These are phyloP conservation scores for Aspergillus unguis DNA, from an alignment of 2,329 filamentous ascomycete genomes.

Conservation along the genomic window DNA sequence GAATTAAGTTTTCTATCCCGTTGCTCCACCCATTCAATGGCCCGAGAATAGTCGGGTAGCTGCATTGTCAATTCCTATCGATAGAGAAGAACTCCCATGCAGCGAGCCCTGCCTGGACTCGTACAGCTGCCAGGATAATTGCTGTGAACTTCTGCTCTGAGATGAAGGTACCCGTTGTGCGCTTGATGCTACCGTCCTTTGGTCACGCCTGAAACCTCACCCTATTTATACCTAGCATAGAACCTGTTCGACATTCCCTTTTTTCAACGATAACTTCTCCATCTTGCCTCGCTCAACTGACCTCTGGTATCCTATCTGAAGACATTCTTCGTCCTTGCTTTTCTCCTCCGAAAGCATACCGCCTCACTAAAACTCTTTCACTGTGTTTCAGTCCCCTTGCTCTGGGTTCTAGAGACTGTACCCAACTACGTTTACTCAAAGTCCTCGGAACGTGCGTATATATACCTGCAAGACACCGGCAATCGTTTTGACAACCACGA, in stretches of 20 bases:
- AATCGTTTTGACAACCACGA: neutral
- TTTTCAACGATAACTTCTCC: slow-evolving; percentile 6
- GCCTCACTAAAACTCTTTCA: neutral
- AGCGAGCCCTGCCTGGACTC: slow-evolving; percentile 18
- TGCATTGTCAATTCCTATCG: slow-evolving; percentile 16
- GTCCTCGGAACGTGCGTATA: neutral
- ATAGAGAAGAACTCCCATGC: slow-evolving; percentile 16
- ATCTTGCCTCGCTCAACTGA: neutral
- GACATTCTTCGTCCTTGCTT: neutral
- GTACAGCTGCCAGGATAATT: slow-evolving; percentile 15
- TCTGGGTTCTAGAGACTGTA: neutral
- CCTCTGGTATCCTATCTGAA: neutral
- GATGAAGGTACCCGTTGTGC: slow-evolving; percentile 14
- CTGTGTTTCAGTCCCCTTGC: slow-evolving; percentile 12
- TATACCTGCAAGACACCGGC: neutral
- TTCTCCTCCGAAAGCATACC: neutral
- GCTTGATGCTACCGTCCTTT: slow-evolving; percentile 9
- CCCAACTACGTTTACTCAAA: neutral
- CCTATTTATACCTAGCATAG: slow-evolving; percentile 25
- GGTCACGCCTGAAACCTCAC: slow-evolving; percentile 15
- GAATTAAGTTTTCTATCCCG: slow-evolving; percentile 7
- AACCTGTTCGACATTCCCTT: slow-evolving; percentile 10
- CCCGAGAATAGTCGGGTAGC: slow-evolving; percentile 18
- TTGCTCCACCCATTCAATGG: slow-evolving; percentile 19
- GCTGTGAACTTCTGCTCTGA: slow-evolving; percentile 9